Percentiles rank a stretch among this genome's conserved stretches.
phyloP scores from a whole-genome alignment of 805 yeast species.

The Kodamaea sagamina region DNA sequence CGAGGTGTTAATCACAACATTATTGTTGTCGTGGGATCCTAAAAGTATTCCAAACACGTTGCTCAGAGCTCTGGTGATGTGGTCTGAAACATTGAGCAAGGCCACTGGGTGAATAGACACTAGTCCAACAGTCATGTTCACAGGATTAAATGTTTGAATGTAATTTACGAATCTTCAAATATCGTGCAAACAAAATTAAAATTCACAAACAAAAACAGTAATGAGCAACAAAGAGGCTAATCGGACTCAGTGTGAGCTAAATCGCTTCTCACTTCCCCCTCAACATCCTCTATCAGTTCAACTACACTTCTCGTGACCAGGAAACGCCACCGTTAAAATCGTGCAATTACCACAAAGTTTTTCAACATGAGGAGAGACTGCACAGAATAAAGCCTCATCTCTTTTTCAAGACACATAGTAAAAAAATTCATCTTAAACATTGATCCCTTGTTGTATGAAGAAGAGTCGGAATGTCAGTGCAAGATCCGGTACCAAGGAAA shows the following conservation, averaged over 20 bases:
- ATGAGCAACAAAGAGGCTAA: no score
- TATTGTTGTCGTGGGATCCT: constrained; percentile 21
- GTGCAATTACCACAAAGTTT: constrained; percentile 9
- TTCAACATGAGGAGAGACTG: neutral
- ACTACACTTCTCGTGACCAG: constrained; percentile 1
- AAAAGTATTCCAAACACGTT: constrained; percentile 31
- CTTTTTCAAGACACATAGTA: constrained; percentile 9
- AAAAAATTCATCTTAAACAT: constrained; percentile 3
- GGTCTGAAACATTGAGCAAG: constrained; percentile 34
- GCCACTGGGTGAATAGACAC: constrained; percentile 25
- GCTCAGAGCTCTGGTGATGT: constrained; percentile 22
- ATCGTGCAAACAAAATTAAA: no score
- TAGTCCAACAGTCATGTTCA: neutral
- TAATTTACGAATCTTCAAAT: neutral
- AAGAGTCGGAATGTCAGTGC: constrained; percentile 36
- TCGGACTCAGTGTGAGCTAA: no score
- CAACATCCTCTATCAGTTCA: neutral
- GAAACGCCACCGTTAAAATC: constrained; percentile 11
- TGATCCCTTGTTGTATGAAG: constrained; percentile 2
- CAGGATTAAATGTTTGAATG: neutral
- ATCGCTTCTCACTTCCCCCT: neutral
- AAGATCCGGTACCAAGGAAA: constrained; percentile 39
- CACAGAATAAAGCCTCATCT: constrained; percentile 10
- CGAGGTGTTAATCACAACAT: constrained; percentile 24
- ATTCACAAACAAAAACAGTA: no score